These are phyloP conservation scores for Annona cherimola DNA, from an alignment of 164 flowering plant genomes.

Conservation along the genomic window DNA sequence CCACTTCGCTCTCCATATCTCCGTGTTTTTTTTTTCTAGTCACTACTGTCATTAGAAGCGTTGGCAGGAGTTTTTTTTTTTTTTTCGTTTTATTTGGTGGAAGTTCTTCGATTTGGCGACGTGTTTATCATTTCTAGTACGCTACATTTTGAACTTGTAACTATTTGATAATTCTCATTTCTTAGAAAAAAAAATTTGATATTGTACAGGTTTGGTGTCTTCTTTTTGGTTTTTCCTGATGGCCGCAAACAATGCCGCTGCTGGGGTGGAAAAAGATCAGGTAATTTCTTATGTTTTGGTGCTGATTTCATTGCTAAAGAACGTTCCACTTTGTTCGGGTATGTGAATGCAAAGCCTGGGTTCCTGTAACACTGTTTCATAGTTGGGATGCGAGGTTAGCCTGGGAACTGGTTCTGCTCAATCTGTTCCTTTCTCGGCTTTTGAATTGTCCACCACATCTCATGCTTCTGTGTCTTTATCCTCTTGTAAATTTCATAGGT, in stretches of 20 bases:
- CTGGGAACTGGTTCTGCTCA: not conserved
- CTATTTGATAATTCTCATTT: no score
- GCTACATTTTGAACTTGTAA: not conserved
- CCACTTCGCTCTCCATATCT: not conserved
- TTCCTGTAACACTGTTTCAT: not conserved
- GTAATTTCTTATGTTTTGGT: slow-evolving; percentile 14
- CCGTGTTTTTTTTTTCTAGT: not conserved
- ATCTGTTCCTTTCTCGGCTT: not conserved
- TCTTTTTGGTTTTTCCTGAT: slow-evolving; percentile 12
- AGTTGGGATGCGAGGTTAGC: not conserved
- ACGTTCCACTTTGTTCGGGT: no score
- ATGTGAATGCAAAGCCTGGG: not conserved
- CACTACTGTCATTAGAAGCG: no score
- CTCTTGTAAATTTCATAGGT: no score
- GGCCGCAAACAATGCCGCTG: slow-evolving; percentile 33
- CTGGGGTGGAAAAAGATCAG: slow-evolving; percentile 44
- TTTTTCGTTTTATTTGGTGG: not conserved
- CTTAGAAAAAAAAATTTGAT: not conserved
- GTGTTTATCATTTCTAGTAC: not conserved
- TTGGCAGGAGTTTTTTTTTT: no score
- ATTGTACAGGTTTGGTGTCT: not conserved
- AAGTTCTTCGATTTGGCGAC: not conserved
- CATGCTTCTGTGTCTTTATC: not conserved
- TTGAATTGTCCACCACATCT: not conserved
- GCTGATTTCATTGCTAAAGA: not conserved